phyloP scores from a whole-genome alignment of 1,139 yeast species.

The Hansenula lynferdii region DNA sequence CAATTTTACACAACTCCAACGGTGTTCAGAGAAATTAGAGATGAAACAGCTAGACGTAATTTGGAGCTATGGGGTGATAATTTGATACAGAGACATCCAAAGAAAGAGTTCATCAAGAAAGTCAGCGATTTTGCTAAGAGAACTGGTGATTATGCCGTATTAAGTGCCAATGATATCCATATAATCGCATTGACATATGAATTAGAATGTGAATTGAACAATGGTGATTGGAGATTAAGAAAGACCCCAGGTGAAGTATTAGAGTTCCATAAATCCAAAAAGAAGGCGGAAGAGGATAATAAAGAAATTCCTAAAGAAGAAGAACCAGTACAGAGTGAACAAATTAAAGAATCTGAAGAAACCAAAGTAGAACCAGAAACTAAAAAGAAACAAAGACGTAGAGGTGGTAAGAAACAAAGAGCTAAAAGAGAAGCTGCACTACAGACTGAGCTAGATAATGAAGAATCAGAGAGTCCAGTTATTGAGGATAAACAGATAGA shows the following conservation, averaged over 20 bases:
- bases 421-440: constrained; percentile 43
- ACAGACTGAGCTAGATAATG: constrained; percentile 15
- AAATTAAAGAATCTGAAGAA: constrained; percentile 10
- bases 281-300: no score
- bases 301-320: constrained; percentile 9
- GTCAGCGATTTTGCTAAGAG: constrained; percentile 74
- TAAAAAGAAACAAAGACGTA: constrained; percentile 45
- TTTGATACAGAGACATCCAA: constrained; percentile 71
- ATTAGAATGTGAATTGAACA: constrained; percentile 65
- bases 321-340: not conserved
- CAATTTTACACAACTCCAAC: constrained; percentile 87
- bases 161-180: constrained; percentile 88
- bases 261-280: constrained; percentile 9
- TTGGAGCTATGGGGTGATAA: constrained; percentile 71
- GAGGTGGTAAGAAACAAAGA: constrained; percentile 63
- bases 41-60: constrained; percentile 78
- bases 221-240: constrained; percentile 68
- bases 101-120: constrained; percentile 51
- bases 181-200: constrained; percentile 90
- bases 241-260: constrained; percentile 62
- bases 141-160: constrained; percentile 88
- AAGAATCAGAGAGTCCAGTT: constrained; percentile 12
- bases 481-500: constrained; percentile 11
- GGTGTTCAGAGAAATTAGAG: constrained; percentile 80
- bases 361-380: constrained; percentile 13